A percentile compares a stretch with the other conserved stretches of the same genome.
Evolutionary conservation across 768 basidiomycete genomes (phyloP).

Genomic region (Rubroboletus satanas): DNA sequence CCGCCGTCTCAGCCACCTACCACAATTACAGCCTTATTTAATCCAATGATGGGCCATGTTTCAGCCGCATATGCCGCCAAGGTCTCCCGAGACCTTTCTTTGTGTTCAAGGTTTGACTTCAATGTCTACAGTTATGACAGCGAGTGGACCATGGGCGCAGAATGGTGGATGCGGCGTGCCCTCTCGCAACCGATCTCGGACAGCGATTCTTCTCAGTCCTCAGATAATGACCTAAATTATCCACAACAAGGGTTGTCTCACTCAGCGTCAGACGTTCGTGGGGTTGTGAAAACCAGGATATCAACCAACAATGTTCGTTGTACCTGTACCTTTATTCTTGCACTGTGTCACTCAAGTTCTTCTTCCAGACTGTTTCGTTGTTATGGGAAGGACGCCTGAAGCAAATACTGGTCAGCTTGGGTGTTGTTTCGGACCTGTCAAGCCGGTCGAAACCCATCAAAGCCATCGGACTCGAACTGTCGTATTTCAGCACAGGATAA

Average conservation of each 20-base stretch:
- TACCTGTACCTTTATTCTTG: not conserved
- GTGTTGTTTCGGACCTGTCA: constrained; percentile 87
- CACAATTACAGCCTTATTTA: constrained; percentile 90
- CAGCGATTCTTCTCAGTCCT: not conserved
- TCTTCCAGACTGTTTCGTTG: constrained; percentile 71
- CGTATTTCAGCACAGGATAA: constrained; percentile 77
- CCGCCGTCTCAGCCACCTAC: constrained; percentile 76
- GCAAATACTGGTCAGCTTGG: constrained; percentile 85
- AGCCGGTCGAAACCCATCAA: constrained; percentile 83
- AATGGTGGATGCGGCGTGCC: constrained; percentile 87
- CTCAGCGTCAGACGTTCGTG: constrained; percentile 46
- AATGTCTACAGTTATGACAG: constrained; percentile 97
- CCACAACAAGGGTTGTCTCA: constrained; percentile 6
- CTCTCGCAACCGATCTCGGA: constrained; percentile 28
- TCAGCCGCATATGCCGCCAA: constrained; percentile 89
- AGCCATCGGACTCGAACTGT: constrained; percentile 87
- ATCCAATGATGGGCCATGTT: constrained; percentile 94
- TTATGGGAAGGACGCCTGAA: constrained; percentile 93
- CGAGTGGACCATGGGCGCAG: constrained; percentile 92
- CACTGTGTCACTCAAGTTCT: not conserved
- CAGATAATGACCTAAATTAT: constrained; percentile 3
- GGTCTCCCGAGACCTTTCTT: constrained; percentile 76
- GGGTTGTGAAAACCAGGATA: constrained; percentile 85
- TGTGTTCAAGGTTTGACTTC: constrained; percentile 91
- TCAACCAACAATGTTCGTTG: constrained; percentile 81